Evolutionary conservation across 441 rosid genomes (phyloP), one percentile per base, ranked within the genome.

Genomic region (Metrosideros polymorpha): DNA sequence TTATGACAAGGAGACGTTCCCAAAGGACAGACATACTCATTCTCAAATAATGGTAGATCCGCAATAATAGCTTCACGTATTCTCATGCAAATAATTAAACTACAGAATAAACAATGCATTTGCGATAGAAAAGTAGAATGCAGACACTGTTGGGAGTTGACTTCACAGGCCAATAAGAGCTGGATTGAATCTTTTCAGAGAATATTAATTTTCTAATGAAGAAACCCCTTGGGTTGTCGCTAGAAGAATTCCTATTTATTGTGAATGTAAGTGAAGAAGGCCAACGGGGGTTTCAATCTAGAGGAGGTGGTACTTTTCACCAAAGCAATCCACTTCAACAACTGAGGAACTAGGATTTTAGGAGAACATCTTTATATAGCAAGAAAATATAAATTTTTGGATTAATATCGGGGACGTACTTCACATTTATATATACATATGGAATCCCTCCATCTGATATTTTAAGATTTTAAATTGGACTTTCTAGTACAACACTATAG

Each of bases 21-120:
- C 77, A 88, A 88, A 89, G 71, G 93, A 92, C 95, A 94, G 91
- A 93, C 95, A 94, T 94, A 49, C 94, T 91, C 89, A 89, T 87
- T 85, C 92, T 88, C 87, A 83, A 90, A 86, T 85, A 86, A 89
- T 83, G 87, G 85, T 88, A 88, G 95, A 94, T 94, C 97, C 97
- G 94, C 92, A 91, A 91, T 91, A 90, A 87, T 86, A 90, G 94
- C 92, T 86, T 91, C 92, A 88, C 92, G 89, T 87, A 87, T 88
- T 86, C 90, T 89, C 92, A 88, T 89, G 94, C 92, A 88, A 75
- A 57, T 39, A 22, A 66, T 22, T 82, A 63, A 83, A 86, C 45
- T 49, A 43, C 79, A 45, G 4, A 61, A 55, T 53, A 82, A 66
- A 66, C 27, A n/a, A 8, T 13, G 19, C 32, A 32, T 27, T 15